Evolutionary conservation across 805 yeast genomes (phyloP).

Genomic region (Limtongozyma cylindracea): DNA sequence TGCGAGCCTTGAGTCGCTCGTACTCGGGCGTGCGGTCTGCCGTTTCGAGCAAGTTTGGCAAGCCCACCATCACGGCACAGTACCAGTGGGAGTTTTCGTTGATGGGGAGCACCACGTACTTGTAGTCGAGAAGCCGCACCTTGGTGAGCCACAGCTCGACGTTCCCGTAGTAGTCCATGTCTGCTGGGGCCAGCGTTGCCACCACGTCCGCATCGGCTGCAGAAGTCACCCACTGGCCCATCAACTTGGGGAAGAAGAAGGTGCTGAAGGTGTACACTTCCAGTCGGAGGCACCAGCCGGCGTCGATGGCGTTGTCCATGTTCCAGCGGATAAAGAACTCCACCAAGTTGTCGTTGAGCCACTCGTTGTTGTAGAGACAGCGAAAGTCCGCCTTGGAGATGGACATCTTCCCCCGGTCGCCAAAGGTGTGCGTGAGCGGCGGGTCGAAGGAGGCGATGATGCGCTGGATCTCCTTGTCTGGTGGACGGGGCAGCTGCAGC

Average conservation of each 20-base stretch:
- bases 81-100: conserved; percentile 77
- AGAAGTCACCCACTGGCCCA: conserved; percentile 2
- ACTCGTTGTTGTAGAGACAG: conserved; percentile 55
- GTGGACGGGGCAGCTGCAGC: too few species aligned
- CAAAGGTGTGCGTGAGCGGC: conserved; percentile 22
- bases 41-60: conserved; percentile 8
- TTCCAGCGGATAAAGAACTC: conserved; percentile 58
- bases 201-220: conserved; percentile 3
- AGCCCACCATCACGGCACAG: conserved; percentile 42
- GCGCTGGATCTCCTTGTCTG: neutral
- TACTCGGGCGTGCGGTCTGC: neutral
- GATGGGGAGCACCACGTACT: conserved; percentile 53
- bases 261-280: conserved; percentile 48
- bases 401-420: conserved; percentile 24
- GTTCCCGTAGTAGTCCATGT: conserved; percentile 22
- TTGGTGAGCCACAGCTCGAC: conserved; percentile 62
- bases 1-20: neutral
- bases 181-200: conserved; percentile 3
- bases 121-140: conserved; percentile 27
- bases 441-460: conserved; percentile 12
- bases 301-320: conserved; percentile 12
- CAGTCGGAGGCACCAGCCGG: conserved; percentile 5
- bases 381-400: conserved; percentile 50
- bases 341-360: conserved; percentile 76
- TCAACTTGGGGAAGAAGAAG: conserved; percentile 52